A percentile compares a stretch with the other conserved stretches of the same genome.
These are phyloP conservation scores for Adiantum capillusveneris DNA, from an alignment of 75 land plant genomes.

Conservation along the genomic window DNA sequence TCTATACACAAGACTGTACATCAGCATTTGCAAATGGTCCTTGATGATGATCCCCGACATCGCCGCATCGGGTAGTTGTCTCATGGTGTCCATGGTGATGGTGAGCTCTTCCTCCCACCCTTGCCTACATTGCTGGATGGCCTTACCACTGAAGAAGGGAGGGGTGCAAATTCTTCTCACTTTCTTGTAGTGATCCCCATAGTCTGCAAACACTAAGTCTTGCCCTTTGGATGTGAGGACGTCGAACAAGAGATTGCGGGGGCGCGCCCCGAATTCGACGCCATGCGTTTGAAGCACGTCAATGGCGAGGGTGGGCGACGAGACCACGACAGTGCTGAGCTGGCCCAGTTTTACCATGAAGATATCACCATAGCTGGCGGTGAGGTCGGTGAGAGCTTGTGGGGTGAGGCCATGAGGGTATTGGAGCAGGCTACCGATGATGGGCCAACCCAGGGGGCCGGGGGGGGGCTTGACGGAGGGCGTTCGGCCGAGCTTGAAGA, in stretches of 20 bases:
- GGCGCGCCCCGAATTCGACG: too few relatives aligned
- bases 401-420: too few relatives aligned
- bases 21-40: constrained; percentile 21
- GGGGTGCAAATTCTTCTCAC: constrained; percentile 32
- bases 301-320: neutral
- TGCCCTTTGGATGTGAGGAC: constrained; percentile 27
- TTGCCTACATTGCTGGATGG: constrained; percentile 16
- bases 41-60: constrained; percentile 19
- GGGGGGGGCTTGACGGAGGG: too few relatives aligned
- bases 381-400: too few relatives aligned
- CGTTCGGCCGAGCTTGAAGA: too few relatives aligned
- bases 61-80: neutral
- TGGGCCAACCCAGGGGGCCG: too few relatives aligned
- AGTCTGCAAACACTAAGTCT: constrained; percentile 32
- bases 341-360: constrained; percentile 21
- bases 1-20: constrained; percentile 31
- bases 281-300: too few relatives aligned
- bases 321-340: constrained; percentile 14
- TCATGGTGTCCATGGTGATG: constrained; percentile 9
- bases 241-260: constrained; percentile 17
- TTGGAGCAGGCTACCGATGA: too few relatives aligned
- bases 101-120: constrained; percentile 26
- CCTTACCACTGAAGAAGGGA: constrained; percentile 33
- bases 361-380: constrained; percentile 14
- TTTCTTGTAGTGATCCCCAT: constrained; percentile 31